Conservation (phyloP, 2,329 filamentous ascomycete genomes). For the Bipolaris sorokiniana region DNA sequence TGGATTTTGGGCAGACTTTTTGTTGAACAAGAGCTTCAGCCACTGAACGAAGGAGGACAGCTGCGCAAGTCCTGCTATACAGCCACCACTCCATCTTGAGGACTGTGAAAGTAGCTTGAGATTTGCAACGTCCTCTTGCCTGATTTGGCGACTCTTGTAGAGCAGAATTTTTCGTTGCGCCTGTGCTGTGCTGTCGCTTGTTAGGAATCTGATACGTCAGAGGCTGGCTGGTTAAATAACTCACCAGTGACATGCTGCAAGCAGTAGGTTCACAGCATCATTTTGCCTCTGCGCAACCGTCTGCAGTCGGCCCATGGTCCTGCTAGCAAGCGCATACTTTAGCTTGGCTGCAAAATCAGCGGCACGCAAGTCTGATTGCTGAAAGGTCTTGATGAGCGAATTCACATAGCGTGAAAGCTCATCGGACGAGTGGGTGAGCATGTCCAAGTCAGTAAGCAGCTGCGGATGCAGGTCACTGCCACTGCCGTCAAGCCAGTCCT, state of each 20-base stretch:
- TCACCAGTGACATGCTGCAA: slow-evolving; percentile 44
- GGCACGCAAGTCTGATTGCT: slow-evolving; percentile 40
- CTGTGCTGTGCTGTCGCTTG: slow-evolving; percentile 39
- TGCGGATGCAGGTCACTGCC: slow-evolving; percentile 45
- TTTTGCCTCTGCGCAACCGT: slow-evolving; percentile 43
- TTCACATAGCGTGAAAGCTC: slow-evolving; percentile 41
- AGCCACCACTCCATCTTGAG: slow-evolving; percentile 38
- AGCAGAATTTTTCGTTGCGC: slow-evolving; percentile 47
- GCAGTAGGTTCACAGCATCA: slow-evolving; percentile 40
- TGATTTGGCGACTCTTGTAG: slow-evolving; percentile 46
- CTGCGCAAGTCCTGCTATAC: slow-evolving; percentile 37
- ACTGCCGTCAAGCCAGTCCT: slow-evolving; percentile 45
- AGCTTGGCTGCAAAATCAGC: slow-evolving; percentile 43
- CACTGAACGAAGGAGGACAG: slow-evolving; percentile 45
- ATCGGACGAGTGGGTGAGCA: slow-evolving; percentile 42
- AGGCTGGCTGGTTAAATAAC: neutral
- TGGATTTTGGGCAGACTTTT: slow-evolving; percentile 32
- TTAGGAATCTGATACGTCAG: slow-evolving; percentile 21
- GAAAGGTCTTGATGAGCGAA: slow-evolving; percentile 31
- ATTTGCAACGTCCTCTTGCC: slow-evolving; percentile 39
- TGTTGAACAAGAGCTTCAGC: slow-evolving; percentile 37
- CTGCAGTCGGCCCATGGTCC: slow-evolving; percentile 42
- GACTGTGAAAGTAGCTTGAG: slow-evolving; percentile 39
- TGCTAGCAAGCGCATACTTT: slow-evolving; percentile 39
- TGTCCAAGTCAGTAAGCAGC: slow-evolving; percentile 42